These are phyloP conservation scores for Phlebopus sp. DNA, from an alignment of 1,284 basidiomycete species.

Conservation along the genomic window DNA sequence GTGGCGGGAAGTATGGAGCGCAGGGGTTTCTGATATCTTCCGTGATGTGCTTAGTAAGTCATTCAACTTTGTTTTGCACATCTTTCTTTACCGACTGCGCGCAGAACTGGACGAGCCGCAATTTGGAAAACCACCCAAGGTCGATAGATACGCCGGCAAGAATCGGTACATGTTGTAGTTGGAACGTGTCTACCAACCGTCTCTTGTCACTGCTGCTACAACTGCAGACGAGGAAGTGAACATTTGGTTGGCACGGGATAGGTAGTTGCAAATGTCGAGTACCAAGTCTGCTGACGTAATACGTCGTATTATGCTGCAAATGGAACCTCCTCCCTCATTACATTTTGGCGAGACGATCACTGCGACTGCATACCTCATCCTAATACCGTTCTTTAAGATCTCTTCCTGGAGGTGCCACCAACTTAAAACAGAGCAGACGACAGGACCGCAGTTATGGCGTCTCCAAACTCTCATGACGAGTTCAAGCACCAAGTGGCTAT, in stretches of 20 bases:
- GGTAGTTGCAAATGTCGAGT: too few species aligned
- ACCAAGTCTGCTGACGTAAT: too few species aligned
- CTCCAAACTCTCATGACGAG: constrained; percentile 34
- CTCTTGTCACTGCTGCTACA: not conserved
- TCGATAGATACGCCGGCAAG: constrained; percentile 53
- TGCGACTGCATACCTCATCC: too few species aligned
- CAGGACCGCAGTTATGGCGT: constrained; percentile 6
- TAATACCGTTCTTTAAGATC: too few species aligned
- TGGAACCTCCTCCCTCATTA: too few species aligned
- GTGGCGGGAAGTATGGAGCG: constrained; percentile 80
- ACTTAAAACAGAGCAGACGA: not conserved
- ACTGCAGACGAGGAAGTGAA: too few species aligned
- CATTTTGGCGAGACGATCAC: too few species aligned
- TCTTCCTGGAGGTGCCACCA: too few species aligned
- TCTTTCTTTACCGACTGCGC: constrained; percentile 8
- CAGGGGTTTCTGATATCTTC: constrained; percentile 67
- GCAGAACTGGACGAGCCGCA: constrained; percentile 62
- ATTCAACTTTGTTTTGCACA: constrained; percentile 1
- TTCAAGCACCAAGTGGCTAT: constrained; percentile 80
- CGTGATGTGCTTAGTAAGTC: constrained; percentile 64
- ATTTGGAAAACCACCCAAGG: constrained; percentile 61
- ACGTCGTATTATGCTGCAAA: too few species aligned
- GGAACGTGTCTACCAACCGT: not conserved
- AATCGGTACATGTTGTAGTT: constrained; percentile 47
- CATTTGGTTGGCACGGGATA: too few species aligned